Percentiles rank a stretch among this genome's conserved stretches.
These are phyloP conservation scores for Prototheca stagnorum DNA, from an alignment of 163 green algal genomes.

Conservation along the genomic window DNA sequence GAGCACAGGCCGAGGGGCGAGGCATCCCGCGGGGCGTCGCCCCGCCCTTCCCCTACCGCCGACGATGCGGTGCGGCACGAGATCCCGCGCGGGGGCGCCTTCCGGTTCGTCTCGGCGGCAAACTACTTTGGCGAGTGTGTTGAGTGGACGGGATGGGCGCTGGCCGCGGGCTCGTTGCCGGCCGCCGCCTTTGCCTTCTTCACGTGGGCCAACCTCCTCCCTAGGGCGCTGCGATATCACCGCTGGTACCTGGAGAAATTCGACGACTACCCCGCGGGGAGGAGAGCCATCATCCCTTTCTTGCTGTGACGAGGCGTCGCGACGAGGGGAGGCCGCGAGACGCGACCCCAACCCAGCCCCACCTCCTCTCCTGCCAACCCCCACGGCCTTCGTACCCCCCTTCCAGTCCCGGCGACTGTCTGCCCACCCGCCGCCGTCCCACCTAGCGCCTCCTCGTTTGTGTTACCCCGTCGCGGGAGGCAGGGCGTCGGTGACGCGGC, in stretches of 20 bases:
- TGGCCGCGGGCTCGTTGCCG: conserved; percentile 17
- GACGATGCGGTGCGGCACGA: not conserved
- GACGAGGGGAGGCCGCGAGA: no score
- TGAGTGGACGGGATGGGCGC: conserved; percentile 52
- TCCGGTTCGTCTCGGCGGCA: conserved; percentile 52
- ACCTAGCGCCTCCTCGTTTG: no score
- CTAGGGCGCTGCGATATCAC: conserved; percentile 44
- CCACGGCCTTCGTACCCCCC: not conserved
- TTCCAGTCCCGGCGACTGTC: not conserved
- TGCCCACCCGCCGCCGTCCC: no score
- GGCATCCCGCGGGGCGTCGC: not conserved
- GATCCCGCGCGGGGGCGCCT: conserved; percentile 56
- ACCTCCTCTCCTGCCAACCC: not conserved
- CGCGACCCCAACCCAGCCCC: no score
- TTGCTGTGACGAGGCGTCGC: conserved; percentile 30
- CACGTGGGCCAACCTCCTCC: conserved; percentile 53
- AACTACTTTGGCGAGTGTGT: conserved; percentile 68
- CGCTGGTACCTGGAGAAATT: conserved; percentile 54
- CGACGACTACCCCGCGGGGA: conserved; percentile 33
- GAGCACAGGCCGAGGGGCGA: not conserved
- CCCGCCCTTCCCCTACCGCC: not conserved
- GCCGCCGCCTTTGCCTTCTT: conserved; percentile 51
- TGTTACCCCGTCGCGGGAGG: no score
- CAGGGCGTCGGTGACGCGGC: no score
- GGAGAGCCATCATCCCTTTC: conserved; percentile 50